Conservation (phyloP, 2,329 filamentous ascomycete species). For the Chrysoporthe cubensis region DNA sequence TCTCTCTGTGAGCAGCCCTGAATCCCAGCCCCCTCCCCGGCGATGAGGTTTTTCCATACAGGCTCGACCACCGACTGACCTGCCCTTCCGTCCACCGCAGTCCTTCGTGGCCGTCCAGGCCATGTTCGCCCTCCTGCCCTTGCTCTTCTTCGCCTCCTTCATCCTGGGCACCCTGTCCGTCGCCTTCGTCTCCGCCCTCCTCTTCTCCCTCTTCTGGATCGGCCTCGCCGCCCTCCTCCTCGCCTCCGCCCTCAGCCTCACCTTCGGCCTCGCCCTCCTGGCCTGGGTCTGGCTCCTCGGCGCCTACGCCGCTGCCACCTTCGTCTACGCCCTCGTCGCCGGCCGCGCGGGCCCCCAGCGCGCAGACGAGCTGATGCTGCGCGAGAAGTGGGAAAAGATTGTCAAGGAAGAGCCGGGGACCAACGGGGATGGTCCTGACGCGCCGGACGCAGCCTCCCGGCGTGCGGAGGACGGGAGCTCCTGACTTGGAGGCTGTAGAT, state of each 20-base stretch:
- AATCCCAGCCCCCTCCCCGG: too few species aligned
- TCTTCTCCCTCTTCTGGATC: slow-evolving; percentile 71
- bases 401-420: neutral
- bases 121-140: slow-evolving; percentile 66
- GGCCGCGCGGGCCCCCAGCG: slow-evolving; percentile 30
- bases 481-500: neutral
- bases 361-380: slow-evolving; percentile 7
- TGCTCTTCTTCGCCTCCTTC: slow-evolving; percentile 72
- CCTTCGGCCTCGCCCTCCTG: slow-evolving; percentile 63
- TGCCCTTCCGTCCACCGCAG: slow-evolving; percentile 44
- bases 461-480: neutral
- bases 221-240: slow-evolving; percentile 70
- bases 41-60: too few species aligned
- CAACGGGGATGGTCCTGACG: neutral
- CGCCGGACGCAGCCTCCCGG: neutral
- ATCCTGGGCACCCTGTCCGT: slow-evolving; percentile 64
- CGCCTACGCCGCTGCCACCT: slow-evolving; percentile 56
- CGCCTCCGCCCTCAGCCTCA: slow-evolving; percentile 69
- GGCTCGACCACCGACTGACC: neutral
- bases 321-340: slow-evolving; percentile 45
- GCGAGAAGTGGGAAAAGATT: slow-evolving; percentile 25
- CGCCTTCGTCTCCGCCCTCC: slow-evolving; percentile 62
- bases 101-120: slow-evolving; percentile 70
- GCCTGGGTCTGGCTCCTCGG: slow-evolving; percentile 71
- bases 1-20: slow-evolving; percentile 61